Base-by-base conservation (phyloP, 306 rosid genomes). In the Vigna mungo region DNA sequence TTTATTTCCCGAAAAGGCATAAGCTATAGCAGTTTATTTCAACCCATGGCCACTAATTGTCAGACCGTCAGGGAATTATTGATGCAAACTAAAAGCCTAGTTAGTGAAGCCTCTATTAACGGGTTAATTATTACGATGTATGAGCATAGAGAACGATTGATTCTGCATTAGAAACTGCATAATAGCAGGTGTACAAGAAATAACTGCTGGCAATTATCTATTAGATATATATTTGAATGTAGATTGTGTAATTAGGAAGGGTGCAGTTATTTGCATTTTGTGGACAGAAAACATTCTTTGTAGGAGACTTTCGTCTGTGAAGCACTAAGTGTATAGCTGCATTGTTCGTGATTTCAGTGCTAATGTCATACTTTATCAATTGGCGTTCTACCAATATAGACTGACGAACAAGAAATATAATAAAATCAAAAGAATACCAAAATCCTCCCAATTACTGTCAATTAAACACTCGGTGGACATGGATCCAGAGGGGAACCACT, bases 1-100 rank as follows among this genome's bases (percentile, higher is more conserved):
- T 63, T 25, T 60, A 60, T 20, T 43, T 27, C 84, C 63, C 37
- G 52, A 30, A 25, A 25, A 65, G 39, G 77, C 59, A 23, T 58
- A 30, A 13, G 67, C 67, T 8, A 74, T 37, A 46, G 67, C 37
- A 69, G 52, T 66, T 64, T 23, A 83, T 9, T 77, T 12, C 51
- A 37, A 27, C 80, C 59, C 32, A 58, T 27, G 49, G 21, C 56
- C 53, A 47, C 74, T 55, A 72, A 16, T 44, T 62, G 71, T 59
- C 64, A 51, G 23, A 51, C 56, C 4, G 1, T 51, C 56, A 44
- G 54, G 47, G 21, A 53, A 77, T 11, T 61, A 7, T 61, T 61
- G 46, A 32, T 15, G 21, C 10, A 21, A 34, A 34, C 46, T 61
- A 43, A 16, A 13, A 32, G 34, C 15, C 68, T 61, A 32, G 68